Evolutionary conservation across 2,329 filamentous ascomycete species (phyloP).

Genomic region (Penicillium sp.): DNA sequence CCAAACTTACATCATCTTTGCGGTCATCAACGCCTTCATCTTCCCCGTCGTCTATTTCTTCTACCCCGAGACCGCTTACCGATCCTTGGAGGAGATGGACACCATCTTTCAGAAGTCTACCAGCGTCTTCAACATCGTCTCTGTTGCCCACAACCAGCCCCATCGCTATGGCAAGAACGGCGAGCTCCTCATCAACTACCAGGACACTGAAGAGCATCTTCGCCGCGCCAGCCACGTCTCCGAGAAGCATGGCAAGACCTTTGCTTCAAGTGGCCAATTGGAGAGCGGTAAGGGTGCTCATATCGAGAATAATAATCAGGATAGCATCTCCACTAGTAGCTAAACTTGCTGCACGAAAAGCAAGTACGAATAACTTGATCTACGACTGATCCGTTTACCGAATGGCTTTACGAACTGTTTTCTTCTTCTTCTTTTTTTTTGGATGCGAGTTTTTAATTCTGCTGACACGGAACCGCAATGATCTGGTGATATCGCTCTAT

Average conservation of each 20-base stretch:
- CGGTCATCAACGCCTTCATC: slow-evolving; percentile 54
- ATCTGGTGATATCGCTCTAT: not conserved
- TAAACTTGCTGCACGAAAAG: slow-evolving; percentile 26
- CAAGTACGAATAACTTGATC: not conserved
- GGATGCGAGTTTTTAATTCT: slow-evolving; percentile 3
- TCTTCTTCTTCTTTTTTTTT: not conserved
- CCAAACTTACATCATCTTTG: slow-evolving; percentile 56
- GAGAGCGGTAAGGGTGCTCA: slow-evolving; percentile 22
- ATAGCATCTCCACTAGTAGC: slow-evolving; percentile 15
- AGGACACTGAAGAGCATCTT: slow-evolving; percentile 40
- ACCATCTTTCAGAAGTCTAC: slow-evolving; percentile 59
- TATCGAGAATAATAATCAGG: slow-evolving; percentile 20
- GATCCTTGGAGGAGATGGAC: slow-evolving; percentile 66
- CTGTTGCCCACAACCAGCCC: slow-evolving; percentile 51
- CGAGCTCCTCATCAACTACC: slow-evolving; percentile 54
- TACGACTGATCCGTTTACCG: slow-evolving; percentile 7
- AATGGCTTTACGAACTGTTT: slow-evolving; percentile 16
- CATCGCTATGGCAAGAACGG: slow-evolving; percentile 58
- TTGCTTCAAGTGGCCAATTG: slow-evolving; percentile 9
- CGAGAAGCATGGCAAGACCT: slow-evolving; percentile 15
- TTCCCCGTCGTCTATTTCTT: slow-evolving; percentile 58
- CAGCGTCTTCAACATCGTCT: slow-evolving; percentile 50
- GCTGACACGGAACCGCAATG: slow-evolving; percentile 6
- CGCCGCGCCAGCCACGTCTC: slow-evolving; percentile 26
- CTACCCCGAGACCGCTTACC: slow-evolving; percentile 59